phyloP scores from a whole-genome alignment of 352 stramenopile genomes.

The Ochromonadaceae sp. region DNA sequence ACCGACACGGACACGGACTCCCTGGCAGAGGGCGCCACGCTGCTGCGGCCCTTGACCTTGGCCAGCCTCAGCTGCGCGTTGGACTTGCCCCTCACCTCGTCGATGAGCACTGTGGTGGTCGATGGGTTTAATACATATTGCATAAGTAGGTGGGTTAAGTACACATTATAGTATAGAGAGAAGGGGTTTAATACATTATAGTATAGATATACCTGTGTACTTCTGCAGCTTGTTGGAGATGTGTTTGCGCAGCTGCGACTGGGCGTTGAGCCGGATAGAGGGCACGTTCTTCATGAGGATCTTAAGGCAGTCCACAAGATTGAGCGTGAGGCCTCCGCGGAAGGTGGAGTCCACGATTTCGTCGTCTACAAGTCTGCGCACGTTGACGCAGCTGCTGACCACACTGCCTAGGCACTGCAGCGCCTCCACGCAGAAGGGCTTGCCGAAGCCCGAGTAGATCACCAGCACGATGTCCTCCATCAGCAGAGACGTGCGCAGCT shows the following conservation, averaged over 20 bases:
- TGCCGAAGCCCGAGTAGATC: not conserved
- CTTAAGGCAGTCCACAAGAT: not conserved
- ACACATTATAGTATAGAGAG: too few species aligned
- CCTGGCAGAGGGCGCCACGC: too few species aligned
- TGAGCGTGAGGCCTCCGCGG: not conserved
- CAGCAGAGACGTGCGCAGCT: not conserved
- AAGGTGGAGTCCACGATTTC: not conserved
- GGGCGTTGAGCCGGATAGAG: not conserved
- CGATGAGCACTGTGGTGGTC: too few species aligned
- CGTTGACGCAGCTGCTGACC: not conserved
- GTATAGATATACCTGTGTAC: too few species aligned
- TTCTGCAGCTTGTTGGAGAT: not conserved
- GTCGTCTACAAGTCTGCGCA: not conserved
- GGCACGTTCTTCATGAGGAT: not conserved
- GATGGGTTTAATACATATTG: too few species aligned
- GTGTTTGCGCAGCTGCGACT: not conserved
- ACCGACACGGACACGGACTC: too few species aligned
- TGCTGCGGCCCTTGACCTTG: too few species aligned
- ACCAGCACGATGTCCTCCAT: not conserved
- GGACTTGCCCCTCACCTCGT: too few species aligned
- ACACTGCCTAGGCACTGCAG: not conserved
- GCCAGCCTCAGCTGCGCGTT: too few species aligned
- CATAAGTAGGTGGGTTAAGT: too few species aligned
- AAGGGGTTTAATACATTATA: too few species aligned
- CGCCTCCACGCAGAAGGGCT: conserved; percentile 2